Evolutionary conservation across 306 rosid species (phyloP).

Genomic region (Begonia masoniana): DNA sequence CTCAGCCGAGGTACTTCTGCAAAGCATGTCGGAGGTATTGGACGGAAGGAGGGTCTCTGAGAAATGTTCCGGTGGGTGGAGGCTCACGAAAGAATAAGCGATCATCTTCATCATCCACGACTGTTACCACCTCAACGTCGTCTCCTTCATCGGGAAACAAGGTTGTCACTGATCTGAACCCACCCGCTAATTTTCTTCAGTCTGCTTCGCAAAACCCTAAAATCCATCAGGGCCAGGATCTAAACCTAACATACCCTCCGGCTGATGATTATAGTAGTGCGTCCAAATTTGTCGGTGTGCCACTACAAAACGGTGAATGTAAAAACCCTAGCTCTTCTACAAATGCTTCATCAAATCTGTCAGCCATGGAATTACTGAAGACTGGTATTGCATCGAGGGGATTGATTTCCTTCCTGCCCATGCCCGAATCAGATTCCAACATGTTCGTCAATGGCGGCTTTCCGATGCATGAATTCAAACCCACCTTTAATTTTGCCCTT

Average conservation of each 20-base stretch:
- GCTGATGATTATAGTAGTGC: conserved; percentile 18
- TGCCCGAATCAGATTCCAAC: conserved; percentile 8
- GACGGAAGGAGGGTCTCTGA: conserved; percentile 95
- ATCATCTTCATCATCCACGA: conserved; percentile 22
- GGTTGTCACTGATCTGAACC: conserved; percentile 18
- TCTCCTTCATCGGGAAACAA: conserved; percentile 23
- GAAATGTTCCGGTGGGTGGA: conserved; percentile 97
- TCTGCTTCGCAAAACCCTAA: conserved; percentile 36
- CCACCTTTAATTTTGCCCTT: neutral
- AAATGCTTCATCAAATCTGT: neutral
- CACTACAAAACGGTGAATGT: neutral
- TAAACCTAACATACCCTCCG: conserved; percentile 50
- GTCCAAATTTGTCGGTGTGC: conserved; percentile 34
- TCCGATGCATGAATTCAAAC: conserved; percentile 1
- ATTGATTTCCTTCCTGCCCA: conserved; percentile 10
- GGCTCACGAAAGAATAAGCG: conserved; percentile 94
- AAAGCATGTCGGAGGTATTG: conserved; percentile 95
- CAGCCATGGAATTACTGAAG: conserved; percentile 1
- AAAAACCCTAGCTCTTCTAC: neutral
- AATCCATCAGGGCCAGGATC: conserved; percentile 79
- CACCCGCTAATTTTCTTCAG: conserved; percentile 2
- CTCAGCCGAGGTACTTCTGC: conserved; percentile 96
- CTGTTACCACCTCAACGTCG: conserved; percentile 18
- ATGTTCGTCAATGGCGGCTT: neutral
- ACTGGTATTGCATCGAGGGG: conserved; percentile 5